Evolutionary conservation across 495 filamentous ascomycete genomes (phyloP).

Genomic region (Trypethelium eluteriae): DNA sequence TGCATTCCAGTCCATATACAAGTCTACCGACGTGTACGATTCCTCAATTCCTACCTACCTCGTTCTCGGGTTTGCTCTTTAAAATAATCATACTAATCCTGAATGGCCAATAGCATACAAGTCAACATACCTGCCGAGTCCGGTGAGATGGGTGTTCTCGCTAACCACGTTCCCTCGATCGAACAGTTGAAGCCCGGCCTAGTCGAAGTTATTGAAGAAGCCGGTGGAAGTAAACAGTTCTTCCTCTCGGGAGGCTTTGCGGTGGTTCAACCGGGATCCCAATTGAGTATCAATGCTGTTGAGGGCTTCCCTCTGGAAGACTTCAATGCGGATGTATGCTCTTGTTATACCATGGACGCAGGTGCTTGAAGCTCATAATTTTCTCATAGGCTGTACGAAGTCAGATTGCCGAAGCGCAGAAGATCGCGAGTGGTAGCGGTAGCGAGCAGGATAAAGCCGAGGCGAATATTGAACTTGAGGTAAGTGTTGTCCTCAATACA

Average conservation of each 20-base stretch:
- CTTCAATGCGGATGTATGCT: conserved; percentile 72
- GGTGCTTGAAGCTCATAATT: background rate
- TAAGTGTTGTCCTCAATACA: conserved; percentile 36
- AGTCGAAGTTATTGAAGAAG: conserved; percentile 93
- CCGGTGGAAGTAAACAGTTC: conserved; percentile 86
- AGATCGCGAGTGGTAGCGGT: conserved; percentile 81
- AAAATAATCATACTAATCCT: conserved; percentile 15
- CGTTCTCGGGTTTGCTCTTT: background rate
- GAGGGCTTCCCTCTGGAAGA: conserved; percentile 92
- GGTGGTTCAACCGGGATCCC: conserved; percentile 88
- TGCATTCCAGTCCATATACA: conserved; percentile 57
- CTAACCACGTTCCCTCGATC: conserved; percentile 97
- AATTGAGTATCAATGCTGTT: conserved; percentile 94
- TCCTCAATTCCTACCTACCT: conserved; percentile 15
- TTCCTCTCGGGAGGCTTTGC: conserved; percentile 98
- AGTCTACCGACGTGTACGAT: conserved; percentile 63
- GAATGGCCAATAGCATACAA: conserved; percentile 58
- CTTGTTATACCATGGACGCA: background rate
- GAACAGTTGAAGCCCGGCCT: conserved; percentile 97
- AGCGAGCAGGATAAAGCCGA: conserved; percentile 97
- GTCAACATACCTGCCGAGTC: conserved; percentile 98
- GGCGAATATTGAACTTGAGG: conserved; percentile 98
- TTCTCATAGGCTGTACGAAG: conserved; percentile 50
- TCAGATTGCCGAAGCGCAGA: conserved; percentile 88
- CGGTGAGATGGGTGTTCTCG: conserved; percentile 98